These are phyloP conservation scores for Larix kaempferi DNA, from an alignment of 75 land plant genomes.

Conservation along the genomic window DNA sequence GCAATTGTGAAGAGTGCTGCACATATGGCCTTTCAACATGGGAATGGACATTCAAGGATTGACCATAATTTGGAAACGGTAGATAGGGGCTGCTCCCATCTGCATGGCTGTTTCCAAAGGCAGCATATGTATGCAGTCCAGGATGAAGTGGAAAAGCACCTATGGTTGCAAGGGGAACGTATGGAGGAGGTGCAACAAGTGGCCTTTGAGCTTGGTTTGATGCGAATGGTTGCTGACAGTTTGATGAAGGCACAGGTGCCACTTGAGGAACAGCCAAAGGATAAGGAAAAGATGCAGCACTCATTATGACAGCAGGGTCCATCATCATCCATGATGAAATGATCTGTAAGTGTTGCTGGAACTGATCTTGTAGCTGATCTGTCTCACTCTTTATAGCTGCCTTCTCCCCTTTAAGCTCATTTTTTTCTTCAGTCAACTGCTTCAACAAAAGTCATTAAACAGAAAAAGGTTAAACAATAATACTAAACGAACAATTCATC, in stretches of 20 bases:
- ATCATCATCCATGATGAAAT: conserved; percentile 73
- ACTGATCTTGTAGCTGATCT: conserved; percentile 69
- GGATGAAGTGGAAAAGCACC: conserved; percentile 73
- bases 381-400: conserved; percentile 75
- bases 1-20: conserved; percentile 45
- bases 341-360: conserved; percentile 74
- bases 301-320: conserved; percentile 76
- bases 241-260: conserved; percentile 13
- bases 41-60: conserved; percentile 43
- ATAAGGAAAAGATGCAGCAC: conserved; percentile 31
- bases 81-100: conserved; percentile 36
- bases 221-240: conserved; percentile 27
- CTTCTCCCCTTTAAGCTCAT: conserved; percentile 94
- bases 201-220: conserved; percentile 36
- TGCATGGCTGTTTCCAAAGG: conserved; percentile 53
- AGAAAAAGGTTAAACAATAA: neutral
- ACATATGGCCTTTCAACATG: conserved; percentile 60
- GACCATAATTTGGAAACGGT: conserved; percentile 56
- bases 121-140: conserved; percentile 67
- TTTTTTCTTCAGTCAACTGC: conserved; percentile 94
- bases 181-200: conserved; percentile 46
- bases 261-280: conserved; percentile 11
- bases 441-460: neutral
- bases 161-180: conserved; percentile 58
- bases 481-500: neutral